phyloP scores from a whole-genome alignment of 345 rosid species.

The Mangifera indica region DNA sequence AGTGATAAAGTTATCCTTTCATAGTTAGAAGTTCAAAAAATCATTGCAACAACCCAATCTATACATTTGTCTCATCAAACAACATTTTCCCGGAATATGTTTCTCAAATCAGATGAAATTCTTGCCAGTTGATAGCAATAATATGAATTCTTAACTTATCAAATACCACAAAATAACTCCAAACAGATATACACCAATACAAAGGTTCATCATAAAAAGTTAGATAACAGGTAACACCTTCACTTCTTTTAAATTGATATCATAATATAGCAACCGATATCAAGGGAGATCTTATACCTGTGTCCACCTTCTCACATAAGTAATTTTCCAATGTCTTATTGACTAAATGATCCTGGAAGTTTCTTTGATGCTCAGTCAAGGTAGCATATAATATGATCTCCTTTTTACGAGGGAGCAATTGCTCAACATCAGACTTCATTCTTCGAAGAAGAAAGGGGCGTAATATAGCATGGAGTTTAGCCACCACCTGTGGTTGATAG shows the following conservation, averaged over 20 bases:
- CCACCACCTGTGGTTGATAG: slow-evolving; percentile 61
- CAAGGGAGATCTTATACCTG: slow-evolving; percentile 39
- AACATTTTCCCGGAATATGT: background rate
- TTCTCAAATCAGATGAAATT: background rate
- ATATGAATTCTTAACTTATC: background rate
- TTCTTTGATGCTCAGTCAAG: slow-evolving; percentile 77
- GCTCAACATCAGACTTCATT: slow-evolving; percentile 93
- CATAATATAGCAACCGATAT: background rate
- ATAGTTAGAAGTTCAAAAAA: background rate
- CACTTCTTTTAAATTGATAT: background rate
- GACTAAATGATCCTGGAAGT: slow-evolving; percentile 83
- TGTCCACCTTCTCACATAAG: slow-evolving; percentile 39
- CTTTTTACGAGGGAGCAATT: slow-evolving; percentile 81
- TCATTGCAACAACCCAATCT: background rate
- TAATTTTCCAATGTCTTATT: slow-evolving; percentile 66
- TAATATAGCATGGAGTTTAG: slow-evolving; percentile 87
- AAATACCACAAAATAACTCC: background rate
- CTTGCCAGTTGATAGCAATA: background rate
- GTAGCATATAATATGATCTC: slow-evolving; percentile 92
- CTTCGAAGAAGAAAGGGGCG: slow-evolving; percentile 96
- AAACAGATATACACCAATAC: background rate
- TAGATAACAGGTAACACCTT: background rate
- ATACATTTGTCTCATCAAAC: background rate
- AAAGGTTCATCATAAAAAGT: background rate
- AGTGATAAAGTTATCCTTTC: background rate